Conservation (phyloP, 164 flowering plant species). For the Hamamelis virginiana region DNA sequence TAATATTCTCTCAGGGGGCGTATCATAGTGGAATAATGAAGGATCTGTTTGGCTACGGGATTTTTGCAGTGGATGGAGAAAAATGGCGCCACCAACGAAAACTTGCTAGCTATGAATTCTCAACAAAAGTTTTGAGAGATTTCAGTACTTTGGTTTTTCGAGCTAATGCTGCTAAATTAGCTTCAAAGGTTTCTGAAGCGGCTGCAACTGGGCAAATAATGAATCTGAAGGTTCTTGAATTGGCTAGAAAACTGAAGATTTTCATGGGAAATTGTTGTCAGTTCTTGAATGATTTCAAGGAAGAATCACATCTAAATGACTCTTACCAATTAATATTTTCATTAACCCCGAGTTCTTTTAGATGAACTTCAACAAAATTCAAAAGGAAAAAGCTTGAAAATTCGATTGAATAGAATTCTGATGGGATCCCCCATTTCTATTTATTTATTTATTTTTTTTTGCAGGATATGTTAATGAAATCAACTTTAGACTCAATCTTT, state of each 20-base stretch:
- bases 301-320: no score
- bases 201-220: constrained; percentile 15
- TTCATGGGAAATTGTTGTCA: no score
- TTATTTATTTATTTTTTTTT: no score
- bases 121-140: constrained; percentile 33
- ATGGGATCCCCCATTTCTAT: no score
- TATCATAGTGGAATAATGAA: constrained; percentile 30
- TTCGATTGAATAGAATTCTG: no score
- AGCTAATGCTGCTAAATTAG: constrained; percentile 34
- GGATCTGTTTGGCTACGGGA: constrained; percentile 42
- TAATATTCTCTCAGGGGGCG: constrained; percentile 25
- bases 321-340: no score
- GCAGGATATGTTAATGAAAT: constrained; percentile 24
- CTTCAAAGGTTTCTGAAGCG: constrained; percentile 15
- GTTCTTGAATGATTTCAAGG: no score
- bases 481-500: constrained; percentile 23
- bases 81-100: constrained; percentile 50
- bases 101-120: constrained; percentile 48
- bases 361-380: no score
- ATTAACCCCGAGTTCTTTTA: no score
- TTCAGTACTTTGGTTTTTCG: constrained; percentile 31
- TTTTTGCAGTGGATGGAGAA: constrained; percentile 22
- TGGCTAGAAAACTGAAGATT: neutral
- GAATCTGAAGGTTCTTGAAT: constrained; percentile 31
- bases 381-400: no score